Percentiles rank a stretch among this genome's conserved stretches.
Evolutionary conservation across 1,284 basidiomycete genomes (phyloP).

Genomic region (Phylloboletellus chloephorus): DNA sequence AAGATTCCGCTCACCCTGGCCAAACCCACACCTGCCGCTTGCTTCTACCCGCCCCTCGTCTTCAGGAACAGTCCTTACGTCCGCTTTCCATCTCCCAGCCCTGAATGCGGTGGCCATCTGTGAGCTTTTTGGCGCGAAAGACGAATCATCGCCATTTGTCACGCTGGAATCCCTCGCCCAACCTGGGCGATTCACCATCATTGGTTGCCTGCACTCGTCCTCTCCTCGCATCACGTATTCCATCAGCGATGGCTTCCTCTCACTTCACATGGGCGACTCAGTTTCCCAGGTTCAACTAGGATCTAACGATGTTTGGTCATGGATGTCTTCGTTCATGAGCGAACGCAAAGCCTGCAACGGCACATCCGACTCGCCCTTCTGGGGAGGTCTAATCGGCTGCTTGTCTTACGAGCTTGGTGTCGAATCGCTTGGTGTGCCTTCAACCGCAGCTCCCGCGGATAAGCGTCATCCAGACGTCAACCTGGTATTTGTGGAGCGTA

Average conservation of each 20-base stretch:
- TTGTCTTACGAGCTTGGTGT: slow-evolving; percentile 76
- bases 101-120: slow-evolving; percentile 45
- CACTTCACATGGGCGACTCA: slow-evolving; percentile 34
- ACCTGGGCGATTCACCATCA: slow-evolving; percentile 68
- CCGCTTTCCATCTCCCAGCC: slow-evolving; percentile 39
- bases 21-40: slow-evolving; percentile 33
- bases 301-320: slow-evolving; percentile 58
- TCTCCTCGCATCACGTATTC: slow-evolving; percentile 55
- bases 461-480: slow-evolving; percentile 62
- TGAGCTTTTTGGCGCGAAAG: slow-evolving; percentile 53
- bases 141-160: slow-evolving; percentile 60
- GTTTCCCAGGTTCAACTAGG: slow-evolving; percentile 36
- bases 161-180: slow-evolving; percentile 68
- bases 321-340: slow-evolving; percentile 66
- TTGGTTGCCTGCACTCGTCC: slow-evolving; percentile 49
- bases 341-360: slow-evolving; percentile 44
- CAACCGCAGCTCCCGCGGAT: slow-evolving; percentile 21
- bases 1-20: slow-evolving; percentile 52
- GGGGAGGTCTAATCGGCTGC: slow-evolving; percentile 71
- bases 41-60: slow-evolving; percentile 20
- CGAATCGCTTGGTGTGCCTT: slow-evolving; percentile 41
- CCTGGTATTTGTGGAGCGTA: slow-evolving; percentile 69
- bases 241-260: slow-evolving; percentile 46
- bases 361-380: slow-evolving; percentile 55
- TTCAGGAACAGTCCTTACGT: slow-evolving; percentile 35